phyloP scores from a whole-genome alignment of 2,329 filamentous ascomycete genomes.

The Ceratocystis cacaofunesta region DNA sequence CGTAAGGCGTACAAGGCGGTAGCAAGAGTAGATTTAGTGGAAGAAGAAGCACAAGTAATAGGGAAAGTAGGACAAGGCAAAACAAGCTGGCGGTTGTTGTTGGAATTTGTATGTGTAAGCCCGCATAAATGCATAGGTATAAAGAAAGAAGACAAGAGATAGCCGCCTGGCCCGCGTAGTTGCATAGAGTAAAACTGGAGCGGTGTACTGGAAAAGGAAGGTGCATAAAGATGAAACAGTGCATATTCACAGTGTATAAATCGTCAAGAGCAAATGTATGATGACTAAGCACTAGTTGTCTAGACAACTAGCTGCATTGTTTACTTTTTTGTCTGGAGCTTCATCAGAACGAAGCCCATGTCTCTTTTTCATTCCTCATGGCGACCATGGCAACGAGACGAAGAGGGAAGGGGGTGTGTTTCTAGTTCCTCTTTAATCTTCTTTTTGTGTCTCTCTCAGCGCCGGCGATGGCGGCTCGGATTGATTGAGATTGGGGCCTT shows the following conservation, averaged over 20 bases:
- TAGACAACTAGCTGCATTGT: neutral
- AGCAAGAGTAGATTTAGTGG: neutral
- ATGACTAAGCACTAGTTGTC: conserved; percentile 4
- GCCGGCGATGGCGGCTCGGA: conserved; percentile 2
- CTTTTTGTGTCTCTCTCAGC: neutral
- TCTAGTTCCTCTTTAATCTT: neutral
- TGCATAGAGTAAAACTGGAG: neutral
- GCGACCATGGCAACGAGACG: neutral
- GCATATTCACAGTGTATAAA: neutral
- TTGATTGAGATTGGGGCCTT: neutral
- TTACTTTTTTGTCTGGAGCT: neutral
- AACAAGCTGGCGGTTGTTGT: neutral
- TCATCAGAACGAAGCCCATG: neutral
- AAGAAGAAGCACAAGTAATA: neutral
- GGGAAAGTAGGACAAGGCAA: neutral
- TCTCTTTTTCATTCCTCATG: neutral
- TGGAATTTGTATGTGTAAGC: neutral
- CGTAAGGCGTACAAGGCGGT: neutral
- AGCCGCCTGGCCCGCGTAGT: neutral
- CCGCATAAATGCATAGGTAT: neutral
- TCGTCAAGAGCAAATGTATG: neutral
- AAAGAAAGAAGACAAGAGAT: neutral
- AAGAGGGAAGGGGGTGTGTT: neutral
- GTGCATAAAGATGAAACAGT: neutral
- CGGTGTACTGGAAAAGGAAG: neutral